phyloP scores from a whole-genome alignment of 1,284 basidiomycete genomes.

The Leccinum olivaceoglutinosum region DNA sequence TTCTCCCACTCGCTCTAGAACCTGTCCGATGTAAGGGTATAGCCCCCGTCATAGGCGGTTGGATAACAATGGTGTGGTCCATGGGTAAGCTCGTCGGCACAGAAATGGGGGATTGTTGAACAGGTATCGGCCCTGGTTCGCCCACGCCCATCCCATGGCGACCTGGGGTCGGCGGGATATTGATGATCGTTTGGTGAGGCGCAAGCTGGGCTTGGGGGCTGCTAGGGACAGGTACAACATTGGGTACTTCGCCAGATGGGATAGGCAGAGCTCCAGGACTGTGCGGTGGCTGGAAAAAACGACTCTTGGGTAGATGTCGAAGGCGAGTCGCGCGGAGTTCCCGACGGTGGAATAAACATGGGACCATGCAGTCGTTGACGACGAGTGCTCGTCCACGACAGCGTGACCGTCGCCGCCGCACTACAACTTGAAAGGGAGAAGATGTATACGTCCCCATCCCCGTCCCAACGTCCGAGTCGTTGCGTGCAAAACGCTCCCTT shows the following conservation, averaged over 20 bases:
- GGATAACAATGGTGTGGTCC: constrained; percentile 16
- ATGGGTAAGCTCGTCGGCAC: not conserved
- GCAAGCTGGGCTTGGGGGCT: constrained; percentile 7
- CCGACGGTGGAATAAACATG: too few species aligned
- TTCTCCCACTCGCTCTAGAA: constrained; percentile 16
- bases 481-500: too few species aligned
- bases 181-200: constrained; percentile 8
- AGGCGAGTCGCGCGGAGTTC: constrained; percentile 8
- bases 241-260: constrained; percentile 8
- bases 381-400: too few species aligned
- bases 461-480: too few species aligned
- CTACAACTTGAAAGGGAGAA: too few species aligned
- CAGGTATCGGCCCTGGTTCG: constrained; percentile 2
- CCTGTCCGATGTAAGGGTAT: constrained; percentile 13
- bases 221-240: constrained; percentile 15
- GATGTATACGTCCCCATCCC: too few species aligned
- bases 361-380: too few species aligned
- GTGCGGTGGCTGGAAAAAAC: constrained; percentile 11
- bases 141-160: constrained; percentile 10
- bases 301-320: constrained; percentile 27
- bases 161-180: constrained; percentile 8
- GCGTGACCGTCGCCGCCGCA: too few species aligned
- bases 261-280: constrained; percentile 18
- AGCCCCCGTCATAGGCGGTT: constrained; percentile 9
- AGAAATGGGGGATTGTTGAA: constrained; percentile 8